Base-by-base conservation (phyloP, 768 basidiomycete genomes). In the Mycena metata region DNA sequence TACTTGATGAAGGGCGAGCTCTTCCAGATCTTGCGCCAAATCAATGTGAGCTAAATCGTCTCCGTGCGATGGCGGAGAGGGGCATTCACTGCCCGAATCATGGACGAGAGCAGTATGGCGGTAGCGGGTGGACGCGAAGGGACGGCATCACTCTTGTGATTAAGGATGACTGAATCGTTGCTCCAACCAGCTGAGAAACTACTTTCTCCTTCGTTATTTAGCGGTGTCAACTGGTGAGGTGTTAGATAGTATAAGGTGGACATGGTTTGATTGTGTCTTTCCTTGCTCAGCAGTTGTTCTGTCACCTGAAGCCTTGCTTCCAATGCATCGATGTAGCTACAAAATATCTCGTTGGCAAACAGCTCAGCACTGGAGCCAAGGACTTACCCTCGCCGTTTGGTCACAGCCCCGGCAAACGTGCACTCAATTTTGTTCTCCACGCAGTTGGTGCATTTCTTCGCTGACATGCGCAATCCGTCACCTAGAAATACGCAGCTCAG, bases 291-390 rank as follows among this genome's bases (percentile, higher is more conserved):
- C 23, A 85, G 77, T 41, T 76, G 77, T 69, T 85, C 84, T 76
- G 84, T 83, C 62, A 83, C 79, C 47, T 80, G 78, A 4, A 85
- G 69, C 21, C 84, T 75, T 64, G 74, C 78, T 74, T 85, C 84
- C 42, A 85, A 76, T 36, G 69, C 78, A 54, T 85, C 80, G 12
- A 81, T 79, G 54, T 81, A 81, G 59, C 80, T 81, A 12, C 11
- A 23, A 8, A 43, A 17, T n/a, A 8, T 19, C 1, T 64, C 54
- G 21, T 30, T n/a, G n/a, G 17, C 11, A 3, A 9, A 12, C 15
- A 1, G 4, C 26, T 2, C n/a, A 17, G 8, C 2, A 16, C 15
- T 8, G 5, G 41, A 51, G 21, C 0, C 12, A 7, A 1, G 19
- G 2, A 30, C 66, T 24, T 3, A 67, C 52, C 81, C 80, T 79